These are phyloP conservation scores for Pseudognaphalium luteoalbum DNA, from an alignment of 129 eudicot species.

Conservation along the genomic window DNA sequence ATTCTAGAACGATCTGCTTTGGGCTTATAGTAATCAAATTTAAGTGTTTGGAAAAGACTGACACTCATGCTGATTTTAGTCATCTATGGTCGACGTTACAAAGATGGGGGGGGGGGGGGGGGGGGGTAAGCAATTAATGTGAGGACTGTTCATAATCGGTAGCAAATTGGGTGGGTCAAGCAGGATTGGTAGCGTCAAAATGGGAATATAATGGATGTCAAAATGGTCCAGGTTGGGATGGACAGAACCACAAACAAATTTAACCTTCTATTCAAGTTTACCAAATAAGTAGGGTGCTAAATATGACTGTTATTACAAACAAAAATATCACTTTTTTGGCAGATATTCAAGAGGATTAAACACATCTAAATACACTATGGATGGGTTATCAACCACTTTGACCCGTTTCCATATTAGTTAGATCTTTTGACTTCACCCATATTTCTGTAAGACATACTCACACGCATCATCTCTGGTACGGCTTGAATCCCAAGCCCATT, in stretches of 20 bases:
- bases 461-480: neutral
- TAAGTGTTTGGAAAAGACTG: neutral
- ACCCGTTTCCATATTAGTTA: neutral
- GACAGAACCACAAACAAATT: neutral
- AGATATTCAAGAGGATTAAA: neutral
- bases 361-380: neutral
- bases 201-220: neutral
- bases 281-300: neutral
- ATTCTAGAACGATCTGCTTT: neutral
- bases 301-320: neutral
- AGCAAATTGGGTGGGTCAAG: neutral
- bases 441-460: neutral
- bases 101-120: neutral
- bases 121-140: neutral
- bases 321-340: neutral
- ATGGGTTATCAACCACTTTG: neutral
- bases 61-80: neutral
- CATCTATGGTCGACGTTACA: neutral
- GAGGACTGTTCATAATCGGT: neutral
- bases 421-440: neutral
- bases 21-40: neutral
- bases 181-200: neutral
- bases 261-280: neutral
- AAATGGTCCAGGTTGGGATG: neutral
- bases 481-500: neutral